phyloP scores from a whole-genome alignment of 768 basidiomycete genomes.

The Russula ochroleuca region DNA sequence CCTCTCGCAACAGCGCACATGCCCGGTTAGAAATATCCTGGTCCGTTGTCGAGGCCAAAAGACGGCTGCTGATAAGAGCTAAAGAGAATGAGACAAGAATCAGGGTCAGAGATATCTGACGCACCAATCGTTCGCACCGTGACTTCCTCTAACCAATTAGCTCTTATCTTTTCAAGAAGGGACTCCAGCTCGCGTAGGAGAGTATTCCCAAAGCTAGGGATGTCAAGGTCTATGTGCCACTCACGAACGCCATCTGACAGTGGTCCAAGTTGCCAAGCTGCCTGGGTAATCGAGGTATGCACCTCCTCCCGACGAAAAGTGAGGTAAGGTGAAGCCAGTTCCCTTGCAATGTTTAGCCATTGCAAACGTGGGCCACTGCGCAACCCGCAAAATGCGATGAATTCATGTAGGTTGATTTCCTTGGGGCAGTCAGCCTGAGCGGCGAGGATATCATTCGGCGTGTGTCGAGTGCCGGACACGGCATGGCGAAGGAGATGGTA shows the following conservation, averaged over 20 bases:
- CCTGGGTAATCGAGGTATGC: constrained; percentile 42
- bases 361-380: constrained; percentile 45
- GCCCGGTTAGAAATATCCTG: neutral
- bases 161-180: constrained; percentile 36
- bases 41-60: constrained; percentile 10
- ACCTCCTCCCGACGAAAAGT: constrained; percentile 41
- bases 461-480: constrained; percentile 16
- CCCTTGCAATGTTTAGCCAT: constrained; percentile 50
- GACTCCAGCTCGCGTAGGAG: constrained; percentile 38
- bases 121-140: constrained; percentile 18
- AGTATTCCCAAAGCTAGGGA: constrained; percentile 35
- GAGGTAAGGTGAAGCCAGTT: constrained; percentile 39
- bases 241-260: constrained; percentile 22
- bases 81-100: neutral
- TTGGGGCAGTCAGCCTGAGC: constrained; percentile 40
- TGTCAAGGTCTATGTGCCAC: constrained; percentile 42
- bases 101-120: neutral
- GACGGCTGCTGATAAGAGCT: constrained; percentile 13
- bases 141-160: constrained; percentile 39
- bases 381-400: constrained; percentile 42
- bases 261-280: constrained; percentile 43
- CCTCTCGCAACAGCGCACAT: constrained; percentile 9
- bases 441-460: constrained; percentile 43
- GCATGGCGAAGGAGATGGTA: constrained; percentile 6
- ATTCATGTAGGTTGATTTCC: constrained; percentile 45